phyloP scores from a whole-genome alignment of 1,284 basidiomycete genomes.

The Ceratobasidium papillatum region DNA sequence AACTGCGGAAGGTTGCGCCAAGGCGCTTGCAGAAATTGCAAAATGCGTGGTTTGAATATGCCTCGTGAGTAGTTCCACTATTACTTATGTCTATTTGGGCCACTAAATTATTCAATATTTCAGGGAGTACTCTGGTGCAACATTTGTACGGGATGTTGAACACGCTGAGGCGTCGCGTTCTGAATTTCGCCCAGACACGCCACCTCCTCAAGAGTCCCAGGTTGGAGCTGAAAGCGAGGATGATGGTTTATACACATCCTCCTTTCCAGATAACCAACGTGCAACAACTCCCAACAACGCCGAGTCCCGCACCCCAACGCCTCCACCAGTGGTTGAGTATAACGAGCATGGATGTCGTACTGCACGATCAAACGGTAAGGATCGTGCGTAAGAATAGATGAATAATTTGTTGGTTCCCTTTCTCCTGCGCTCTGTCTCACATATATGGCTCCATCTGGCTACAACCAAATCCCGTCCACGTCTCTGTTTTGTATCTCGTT shows the following conservation, averaged over 20 bases:
- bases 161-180: neutral
- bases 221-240: neutral
- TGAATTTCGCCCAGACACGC: neutral
- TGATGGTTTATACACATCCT: neutral
- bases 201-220: neutral
- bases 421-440: too few species aligned
- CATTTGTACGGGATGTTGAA: neutral
- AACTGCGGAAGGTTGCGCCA: neutral
- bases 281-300: neutral
- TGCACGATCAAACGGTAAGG: neutral
- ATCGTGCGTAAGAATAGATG: too few species aligned
- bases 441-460: too few species aligned
- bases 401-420: too few species aligned
- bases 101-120: neutral
- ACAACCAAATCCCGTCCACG: too few species aligned
- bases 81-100: neutral
- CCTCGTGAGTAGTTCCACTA: slow-evolving; percentile 31
- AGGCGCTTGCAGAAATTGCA: neutral
- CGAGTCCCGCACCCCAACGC: neutral
- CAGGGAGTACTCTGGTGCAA: neutral
- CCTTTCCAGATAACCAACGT: neutral
- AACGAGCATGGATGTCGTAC: neutral
- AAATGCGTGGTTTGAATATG: neutral
- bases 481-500: too few species aligned
- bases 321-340: neutral